Base-by-base conservation (phyloP, 352 stramenopile species). In the Peronospora destructor region DNA sequence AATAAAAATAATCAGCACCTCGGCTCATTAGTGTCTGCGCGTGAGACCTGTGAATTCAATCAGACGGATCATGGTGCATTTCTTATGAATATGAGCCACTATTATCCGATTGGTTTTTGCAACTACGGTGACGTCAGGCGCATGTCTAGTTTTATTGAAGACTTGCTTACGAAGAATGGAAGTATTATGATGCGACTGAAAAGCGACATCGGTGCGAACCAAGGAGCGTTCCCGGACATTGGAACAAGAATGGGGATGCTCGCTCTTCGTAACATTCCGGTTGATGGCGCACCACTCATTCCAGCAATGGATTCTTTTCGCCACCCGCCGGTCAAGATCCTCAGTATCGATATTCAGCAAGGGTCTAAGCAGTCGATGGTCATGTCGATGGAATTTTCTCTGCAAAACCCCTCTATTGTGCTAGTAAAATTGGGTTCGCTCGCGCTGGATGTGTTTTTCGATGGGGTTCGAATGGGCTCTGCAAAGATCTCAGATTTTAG, bases 241-340 rank as follows among this genome's bases (percentile, higher is more conserved):
- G 55, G 73, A 36, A 90, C 82, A 3, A 66, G 76, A 25, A 89
- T 92, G 76, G 82, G 81, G 0, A 78, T 84, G 62, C 60, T 92
- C 25, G 49, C 68, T 6, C 52, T 92, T 13, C 60, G 58, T 6
- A 65, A 76, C 16, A 79, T 92, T 26, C 81, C 81, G 1, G 68
- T 92, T 25, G 29, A 62, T 41, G 78, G 75, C 2, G 59, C 68
- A 11, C 69, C 78, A 2, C 38, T 66, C 17, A 67, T 92, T 25
- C 56, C 73, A 32, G 76, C 63, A 3, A 90, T 92, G 78, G 61
- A 89, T 48, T 85, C 71, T 6, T 89, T 92, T 50, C 54, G 51
- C 4, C 45, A 80, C 4, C 75, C 73, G 11, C 78, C 78, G 2
- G 75, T 92, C 4, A 66, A 72, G 17, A 58, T 92, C 6, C 49